Evolutionary conservation across 2,329 filamentous ascomycete genomes (phyloP), one percentile per base, ranked within the genome.

Genomic region (Aspergillus melleus): DNA sequence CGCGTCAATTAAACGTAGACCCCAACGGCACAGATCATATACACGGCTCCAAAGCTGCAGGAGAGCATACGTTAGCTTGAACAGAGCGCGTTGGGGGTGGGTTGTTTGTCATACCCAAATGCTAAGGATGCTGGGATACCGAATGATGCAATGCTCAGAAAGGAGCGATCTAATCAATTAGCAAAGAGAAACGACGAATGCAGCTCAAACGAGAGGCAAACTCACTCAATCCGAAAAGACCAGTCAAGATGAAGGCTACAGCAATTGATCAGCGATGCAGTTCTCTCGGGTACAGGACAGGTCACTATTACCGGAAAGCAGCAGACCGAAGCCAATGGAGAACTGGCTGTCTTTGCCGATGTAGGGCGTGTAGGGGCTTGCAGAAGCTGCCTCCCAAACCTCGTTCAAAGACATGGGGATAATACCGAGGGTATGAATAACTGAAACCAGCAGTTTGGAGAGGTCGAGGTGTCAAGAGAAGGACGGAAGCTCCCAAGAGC

Each of bases 11-110:
- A 99, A 77, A 99, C 92, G 88, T 99, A 98, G 74, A 99, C 95
- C 76, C 95, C 95, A 75, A 95, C 95, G 61, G 93, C 95, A 80
- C 95, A 99, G 80, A 99, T 98, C 90, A 97, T 96, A 80, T 95
- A 97, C 50, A 99, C 92, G 54, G 94, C 89, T 69, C 95, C 95
- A 77, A 96, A 90, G 54, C 94, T 97, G 72, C 61, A 32, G 59
- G 49, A 50, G 36, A 6, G 9, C 16, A 4, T 11, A 36, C 20
- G 55, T 65, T 60, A 68, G 47, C 61, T 49, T 51, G 20, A 42
- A 19, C 49, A 47, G 49, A 49, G 26, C 49, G 39, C 52, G 47
- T 24, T 56, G 59, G 52, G 53, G 46, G 52, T 6, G 16, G 9
- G n/a, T 53, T 55, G 50, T 80, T 42, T 60, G 49, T 72, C 91